phyloP scores from a whole-genome alignment of 306 rosid species.

The Gastrolobium bilobum region DNA sequence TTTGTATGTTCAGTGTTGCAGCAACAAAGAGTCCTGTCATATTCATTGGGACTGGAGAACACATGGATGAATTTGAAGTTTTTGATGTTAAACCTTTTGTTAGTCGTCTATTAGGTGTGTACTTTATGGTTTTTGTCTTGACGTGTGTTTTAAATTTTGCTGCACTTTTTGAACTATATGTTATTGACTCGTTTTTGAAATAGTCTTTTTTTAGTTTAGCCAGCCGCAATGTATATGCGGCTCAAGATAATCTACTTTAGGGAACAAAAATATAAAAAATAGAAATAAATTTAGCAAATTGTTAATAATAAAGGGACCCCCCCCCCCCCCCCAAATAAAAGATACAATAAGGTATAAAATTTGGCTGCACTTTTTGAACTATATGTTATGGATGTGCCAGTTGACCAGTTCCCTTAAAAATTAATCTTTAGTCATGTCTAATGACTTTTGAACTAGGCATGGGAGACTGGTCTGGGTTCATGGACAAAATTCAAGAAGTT shows the following conservation, averaged over 20 bases:
- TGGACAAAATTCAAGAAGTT: constrained; percentile 92
- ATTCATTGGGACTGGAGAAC: constrained; percentile 89
- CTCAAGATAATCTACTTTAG: too few relatives aligned
- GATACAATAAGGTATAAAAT: too few relatives aligned
- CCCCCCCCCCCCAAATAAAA: too few relatives aligned
- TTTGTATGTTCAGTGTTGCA: constrained; percentile 69
- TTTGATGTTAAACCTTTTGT: constrained; percentile 91
- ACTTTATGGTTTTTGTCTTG: constrained; percentile 6
- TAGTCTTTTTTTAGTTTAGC: too few relatives aligned
- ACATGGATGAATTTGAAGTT: constrained; percentile 91
- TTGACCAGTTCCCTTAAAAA: constrained; percentile 28
- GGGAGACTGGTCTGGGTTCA: constrained; percentile 92
- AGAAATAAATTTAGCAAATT: too few relatives aligned
- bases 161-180: constrained; percentile 18
- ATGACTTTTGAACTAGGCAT: constrained; percentile 60
- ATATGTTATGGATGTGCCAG: not conserved
- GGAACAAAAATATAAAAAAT: too few relatives aligned
- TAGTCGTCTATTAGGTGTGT: constrained; percentile 81
- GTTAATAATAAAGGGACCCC: too few relatives aligned
- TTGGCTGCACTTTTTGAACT: not conserved
- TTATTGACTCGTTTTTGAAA: too few relatives aligned
- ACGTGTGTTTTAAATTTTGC: not conserved
- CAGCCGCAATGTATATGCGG: too few relatives aligned
- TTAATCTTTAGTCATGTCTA: constrained; percentile 5
- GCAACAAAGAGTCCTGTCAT: constrained; percentile 93